Evolutionary conservation across 805 yeast genomes (phyloP).

Genomic region (Saccharomycopsis malanga): DNA sequence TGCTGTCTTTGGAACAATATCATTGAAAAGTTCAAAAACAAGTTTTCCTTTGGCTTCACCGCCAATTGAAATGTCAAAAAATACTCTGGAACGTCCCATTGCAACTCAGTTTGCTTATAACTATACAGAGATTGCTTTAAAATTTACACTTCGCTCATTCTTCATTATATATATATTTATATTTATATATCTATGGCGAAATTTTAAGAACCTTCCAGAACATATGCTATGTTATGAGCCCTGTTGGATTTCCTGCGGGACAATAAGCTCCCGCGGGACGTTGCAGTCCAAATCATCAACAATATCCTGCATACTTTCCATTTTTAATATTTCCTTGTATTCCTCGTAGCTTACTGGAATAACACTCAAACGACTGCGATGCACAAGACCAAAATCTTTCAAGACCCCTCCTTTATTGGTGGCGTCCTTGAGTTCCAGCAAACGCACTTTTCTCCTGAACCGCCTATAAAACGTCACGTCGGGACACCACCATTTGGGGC

Average conservation of each 20-base stretch:
- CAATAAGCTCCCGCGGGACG: slow-evolving; percentile 14
- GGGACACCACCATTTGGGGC: slow-evolving; percentile 53
- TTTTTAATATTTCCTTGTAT: slow-evolving; percentile 32
- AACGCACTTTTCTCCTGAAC: slow-evolving; percentile 35
- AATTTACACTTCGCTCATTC: no score
- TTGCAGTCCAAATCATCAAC: slow-evolving; percentile 32
- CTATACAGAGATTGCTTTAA: no score
- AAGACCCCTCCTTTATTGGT: slow-evolving; percentile 24
- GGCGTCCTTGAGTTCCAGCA: slow-evolving; percentile 34
- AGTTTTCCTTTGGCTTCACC: slow-evolving; percentile 66
- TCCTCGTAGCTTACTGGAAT: slow-evolving; percentile 41
- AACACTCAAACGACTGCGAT: slow-evolving; percentile 45
- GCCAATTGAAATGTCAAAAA: slow-evolving; percentile 73
- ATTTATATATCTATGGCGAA: no score
- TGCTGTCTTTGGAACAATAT: slow-evolving; percentile 79
- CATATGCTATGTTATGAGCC: no score
- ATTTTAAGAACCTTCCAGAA: no score
- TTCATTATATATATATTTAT: no score
- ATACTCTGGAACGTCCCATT: slow-evolving; percentile 58
- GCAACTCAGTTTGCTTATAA: no score
- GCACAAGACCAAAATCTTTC: slow-evolving; percentile 33
- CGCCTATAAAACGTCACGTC: slow-evolving; percentile 40
- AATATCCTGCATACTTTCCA: slow-evolving; percentile 29
- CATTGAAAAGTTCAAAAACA: slow-evolving; percentile 65
- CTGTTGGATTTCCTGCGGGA: no score